Evolutionary conservation across 1,139 yeast species (phyloP), one percentile per base, ranked within the genome.

Genomic region (Candida neerlandica): DNA sequence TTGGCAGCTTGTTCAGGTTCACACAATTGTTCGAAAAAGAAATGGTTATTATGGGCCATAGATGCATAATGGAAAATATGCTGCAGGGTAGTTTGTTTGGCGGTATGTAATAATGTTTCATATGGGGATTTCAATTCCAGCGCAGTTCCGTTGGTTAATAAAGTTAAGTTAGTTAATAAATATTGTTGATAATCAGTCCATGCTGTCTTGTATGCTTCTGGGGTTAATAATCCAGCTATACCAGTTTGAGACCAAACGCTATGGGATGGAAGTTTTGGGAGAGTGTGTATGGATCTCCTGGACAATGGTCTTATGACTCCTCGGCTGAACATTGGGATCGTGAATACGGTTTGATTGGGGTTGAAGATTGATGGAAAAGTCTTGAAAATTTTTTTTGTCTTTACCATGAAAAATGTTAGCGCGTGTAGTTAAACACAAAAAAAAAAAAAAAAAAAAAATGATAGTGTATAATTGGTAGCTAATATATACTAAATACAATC

Each of bases 11-110:
- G 66, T 7, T 63, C 51, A 52, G 61, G 63, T 54, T 67, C 60
- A 23, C 71, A 58, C 51, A 92, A 76, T 61, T 89, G 88, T 65
- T 87, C 85, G 64, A 91, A 84, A 60, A 88, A 90, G 51, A 94
- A 77, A 70, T 94, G 99, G 72, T 94, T 94, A 71, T 91, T 92
- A 71, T 89, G 96, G 2, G 92, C 86, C 66, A 89, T 96, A 4
- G 97, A 88, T 11, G 99, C 97, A 63, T 78, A 82, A 70, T 91
- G 95, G 77, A 86, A 92, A 12, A 87, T 73, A 51, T 83, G 82
- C 39, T 92, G 86, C 60, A 82, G 82, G 39, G 85, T 82, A 32
- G 89, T 77, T 58, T 82, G 83, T 60, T 82, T 81, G 7, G 95
- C 89, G 1, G 96, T 84, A 59, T 84, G 80, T 53, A 89, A 74